phyloP scores from a whole-genome alignment of 2,329 filamentous ascomycete genomes.

The Penicillium fuscoglaucum region DNA sequence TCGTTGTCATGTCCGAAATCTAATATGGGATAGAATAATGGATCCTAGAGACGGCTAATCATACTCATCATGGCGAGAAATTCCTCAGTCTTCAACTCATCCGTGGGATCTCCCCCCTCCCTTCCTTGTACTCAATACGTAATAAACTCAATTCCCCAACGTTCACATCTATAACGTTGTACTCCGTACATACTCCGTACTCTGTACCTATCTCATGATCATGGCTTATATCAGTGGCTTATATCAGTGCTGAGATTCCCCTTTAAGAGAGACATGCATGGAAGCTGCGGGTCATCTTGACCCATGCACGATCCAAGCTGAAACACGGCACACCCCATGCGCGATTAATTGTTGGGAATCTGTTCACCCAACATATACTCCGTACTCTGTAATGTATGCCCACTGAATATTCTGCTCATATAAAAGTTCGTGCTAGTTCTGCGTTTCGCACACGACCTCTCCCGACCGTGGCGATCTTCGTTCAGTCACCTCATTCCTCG shows the following conservation, averaged over 20 bases:
- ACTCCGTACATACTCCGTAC: background rate
- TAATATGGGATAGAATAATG: background rate
- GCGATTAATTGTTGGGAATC: background rate
- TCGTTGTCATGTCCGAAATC: slow-evolving; percentile 3
- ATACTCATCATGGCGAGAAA: background rate
- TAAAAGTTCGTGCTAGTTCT: background rate
- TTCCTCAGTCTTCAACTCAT: background rate
- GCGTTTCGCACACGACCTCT: background rate
- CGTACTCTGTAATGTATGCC: too few relatives aligned
- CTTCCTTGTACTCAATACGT: background rate
- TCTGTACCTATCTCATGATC: background rate
- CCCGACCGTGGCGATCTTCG: background rate
- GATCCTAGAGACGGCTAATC: background rate
- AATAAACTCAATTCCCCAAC: slow-evolving; percentile 1
- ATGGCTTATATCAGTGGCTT: background rate
- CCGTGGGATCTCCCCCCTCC: background rate
- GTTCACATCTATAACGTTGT: background rate
- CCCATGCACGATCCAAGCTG: background rate
- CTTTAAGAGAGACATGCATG: background rate
- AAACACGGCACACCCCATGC: background rate
- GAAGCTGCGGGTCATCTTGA: background rate
- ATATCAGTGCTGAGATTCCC: too few relatives aligned
- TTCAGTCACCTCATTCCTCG: slow-evolving; percentile 4
- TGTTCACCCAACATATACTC: too few relatives aligned
- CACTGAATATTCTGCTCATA: background rate